Base-by-base conservation (phyloP, 2,329 filamentous ascomycete species). In the Whalleya microplaca region DNA sequence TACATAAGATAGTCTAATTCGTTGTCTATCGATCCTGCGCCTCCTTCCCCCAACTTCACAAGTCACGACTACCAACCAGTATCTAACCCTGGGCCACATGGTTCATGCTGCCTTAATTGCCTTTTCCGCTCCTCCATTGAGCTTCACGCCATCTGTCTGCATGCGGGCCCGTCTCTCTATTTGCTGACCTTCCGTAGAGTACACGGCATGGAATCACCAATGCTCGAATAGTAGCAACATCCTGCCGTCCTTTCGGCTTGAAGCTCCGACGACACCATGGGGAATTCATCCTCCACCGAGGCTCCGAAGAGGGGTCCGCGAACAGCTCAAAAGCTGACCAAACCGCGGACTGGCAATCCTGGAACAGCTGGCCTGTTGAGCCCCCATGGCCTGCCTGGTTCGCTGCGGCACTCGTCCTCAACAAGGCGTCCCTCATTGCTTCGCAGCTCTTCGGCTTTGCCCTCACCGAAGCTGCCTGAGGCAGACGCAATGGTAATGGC, bases 271-370 rank as follows among this genome's bases (percentile, higher is more conserved):
- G 54, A 58, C 66, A 71, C 54, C 62, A 84, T 84, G 81, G 81
- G 81, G 52, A 84, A 84, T 67, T 70, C 74, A 45, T 70, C 77
- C 53, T 84, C 80, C 44, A 69, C 75, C 63, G 77, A 80, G 69
- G 73, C 74, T 67, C 70, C 72, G 58, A 67, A 54, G 68, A 72
- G 66, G 57, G 63, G 64, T 60, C 71, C 68, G 56, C 73, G 68
- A 64, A 55, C 71, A 51, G 70, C 77, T 67, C 78, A 82, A 61
- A 83, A 77, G 72, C 75, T 84, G 58, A 81, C 78, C 48, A 84
- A 84, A 67, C 77, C 79, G 56, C 78, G 74, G 57, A 76, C 73
- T 37, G 72, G 71, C 52, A 77, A 71, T 61, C 72, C 72, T 70
- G 70, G 72, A 51, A 71, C 76, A 71, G 71, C 75, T 71, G 73